A percentile compares a stretch with the other conserved stretches of the same genome.
These are phyloP conservation scores for Fusarium graminum DNA, from an alignment of 2,329 filamentous ascomycete species.

Conservation along the genomic window DNA sequence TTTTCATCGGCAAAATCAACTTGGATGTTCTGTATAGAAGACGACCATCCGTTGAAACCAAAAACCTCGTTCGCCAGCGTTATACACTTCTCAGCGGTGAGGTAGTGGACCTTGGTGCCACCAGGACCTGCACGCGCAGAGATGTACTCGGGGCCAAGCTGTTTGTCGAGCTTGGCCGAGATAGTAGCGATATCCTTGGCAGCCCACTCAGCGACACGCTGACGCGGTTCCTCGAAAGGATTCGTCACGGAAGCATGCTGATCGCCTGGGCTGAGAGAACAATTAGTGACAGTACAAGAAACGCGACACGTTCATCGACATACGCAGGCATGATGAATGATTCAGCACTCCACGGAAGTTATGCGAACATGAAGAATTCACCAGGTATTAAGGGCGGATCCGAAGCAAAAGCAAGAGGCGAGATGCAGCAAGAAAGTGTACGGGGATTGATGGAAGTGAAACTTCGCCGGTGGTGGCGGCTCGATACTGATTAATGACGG, in stretches of 20 bases:
- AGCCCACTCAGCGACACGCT: slow-evolving; percentile 82
- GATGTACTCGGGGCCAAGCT: slow-evolving; percentile 95
- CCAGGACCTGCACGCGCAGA: slow-evolving; percentile 86
- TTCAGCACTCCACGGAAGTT: slow-evolving; percentile 22
- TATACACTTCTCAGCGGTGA: slow-evolving; percentile 97
- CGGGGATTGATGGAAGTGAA: slow-evolving; percentile 5
- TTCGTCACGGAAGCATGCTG: slow-evolving; percentile 74
- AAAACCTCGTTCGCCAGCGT: slow-evolving; percentile 95
- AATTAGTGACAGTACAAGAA: slow-evolving; percentile 33
- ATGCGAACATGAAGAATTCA: slow-evolving; percentile 46
- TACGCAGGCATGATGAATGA: slow-evolving; percentile 60
- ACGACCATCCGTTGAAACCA: slow-evolving; percentile 98
- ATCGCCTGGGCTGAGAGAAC: slow-evolving; percentile 71
- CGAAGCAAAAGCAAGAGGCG: slow-evolving; percentile 2
- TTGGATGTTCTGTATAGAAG: slow-evolving; percentile 92
- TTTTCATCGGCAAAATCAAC: slow-evolving; percentile 96
- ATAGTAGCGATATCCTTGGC: slow-evolving; percentile 91
- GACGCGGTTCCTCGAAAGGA: slow-evolving; percentile 81
- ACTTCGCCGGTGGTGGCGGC: slow-evolving; percentile 24
- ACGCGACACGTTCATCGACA: slow-evolving; percentile 44
- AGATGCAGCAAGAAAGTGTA: neutral
- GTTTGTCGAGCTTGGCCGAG: slow-evolving; percentile 87
- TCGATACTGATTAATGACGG: slow-evolving; percentile 31
- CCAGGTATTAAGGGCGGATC: neutral
- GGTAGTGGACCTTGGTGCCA: slow-evolving; percentile 89